Evolutionary conservation across 2,329 filamentous ascomycete genomes (phyloP), one percentile per base, ranked within the genome.

Genomic region (Aurifilum marmelostoma): DNA sequence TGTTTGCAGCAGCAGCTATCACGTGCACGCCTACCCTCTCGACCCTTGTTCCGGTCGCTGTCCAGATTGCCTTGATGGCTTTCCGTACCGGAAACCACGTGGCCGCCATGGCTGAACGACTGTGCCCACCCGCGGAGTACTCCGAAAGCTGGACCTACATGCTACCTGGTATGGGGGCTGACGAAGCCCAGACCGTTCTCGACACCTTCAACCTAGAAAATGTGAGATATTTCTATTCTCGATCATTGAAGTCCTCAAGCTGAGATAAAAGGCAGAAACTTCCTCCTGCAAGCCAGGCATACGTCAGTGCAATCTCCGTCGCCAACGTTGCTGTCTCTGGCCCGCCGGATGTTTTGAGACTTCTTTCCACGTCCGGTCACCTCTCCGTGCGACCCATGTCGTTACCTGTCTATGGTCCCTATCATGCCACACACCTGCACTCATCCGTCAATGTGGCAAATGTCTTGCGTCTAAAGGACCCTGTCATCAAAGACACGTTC

Each of bases 1-100:
- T 91, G 29, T 87, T 92, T 73, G 89, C 90, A n/a, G 90, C 88
- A n/a, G 82, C 87, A 16, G 90, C 89, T 21, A 86, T 92, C 68
- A 86, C 89, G 16, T 88, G 87, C 29, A 85, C 89, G 41, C 85
- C 85, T 69, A 89, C 88, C 7, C 80, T 91, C 62, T 87, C 86
- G 24, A 83, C 88, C 61, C 80, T 92, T 47, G 81, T 91, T 29
- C 85, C 85, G 8, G 81, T 92, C 64, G 89, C 85, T 65, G 84
- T 90, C 21, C 87, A 91, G 76, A 83, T 87, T 34, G 87, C 91
- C 32, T 83, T 90, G 72, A 84, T 92, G 75, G 87, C 89, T 58
- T 92, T 92, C 80, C 84, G 89, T 71, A 84, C 85, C 21, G 90
- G 89, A 62, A 79, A 86, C 32, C 83, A 88, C 72, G 86, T 89